These are phyloP conservation scores for Orbilia oligospora DNA, from an alignment of 2,329 filamentous ascomycete genomes.

Conservation along the genomic window DNA sequence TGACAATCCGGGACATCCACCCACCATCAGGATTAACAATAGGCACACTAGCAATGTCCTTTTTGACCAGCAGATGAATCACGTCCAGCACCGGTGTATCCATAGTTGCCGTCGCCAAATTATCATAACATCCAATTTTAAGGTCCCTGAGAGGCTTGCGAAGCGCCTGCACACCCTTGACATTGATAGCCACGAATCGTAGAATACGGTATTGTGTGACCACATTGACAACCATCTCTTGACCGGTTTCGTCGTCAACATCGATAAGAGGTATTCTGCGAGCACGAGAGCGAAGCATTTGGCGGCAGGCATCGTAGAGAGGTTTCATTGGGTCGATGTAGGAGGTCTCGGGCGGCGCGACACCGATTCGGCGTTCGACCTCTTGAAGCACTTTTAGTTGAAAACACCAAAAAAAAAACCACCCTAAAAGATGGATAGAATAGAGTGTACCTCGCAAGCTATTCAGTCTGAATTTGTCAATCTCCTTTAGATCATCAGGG, in stretches of 20 bases:
- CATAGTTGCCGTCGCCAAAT: slow-evolving; percentile 88
- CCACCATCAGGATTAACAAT: slow-evolving; percentile 83
- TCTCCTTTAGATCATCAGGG: slow-evolving; percentile 86
- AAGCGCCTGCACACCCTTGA: slow-evolving; percentile 86
- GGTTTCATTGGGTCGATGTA: slow-evolving; percentile 93
- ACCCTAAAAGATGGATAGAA: slow-evolving; percentile 1
- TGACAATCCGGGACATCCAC: slow-evolving; percentile 65
- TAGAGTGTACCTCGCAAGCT: slow-evolving; percentile 81
- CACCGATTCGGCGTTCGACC: slow-evolving; percentile 93
- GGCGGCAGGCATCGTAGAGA: slow-evolving; percentile 93
- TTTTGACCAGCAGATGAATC: slow-evolving; percentile 90
- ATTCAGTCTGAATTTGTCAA: slow-evolving; percentile 93
- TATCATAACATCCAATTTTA: slow-evolving; percentile 84
- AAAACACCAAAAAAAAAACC: slow-evolving; percentile 10
- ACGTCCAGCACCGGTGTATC: slow-evolving; percentile 92
- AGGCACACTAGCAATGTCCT: slow-evolving; percentile 94
- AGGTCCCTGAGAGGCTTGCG: slow-evolving; percentile 89
- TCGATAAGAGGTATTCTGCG: slow-evolving; percentile 94
- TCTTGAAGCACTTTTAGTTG: slow-evolving; percentile 71
- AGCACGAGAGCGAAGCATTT: slow-evolving; percentile 93
- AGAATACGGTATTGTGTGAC: slow-evolving; percentile 98
- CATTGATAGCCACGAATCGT: slow-evolving; percentile 98
- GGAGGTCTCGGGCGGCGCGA: slow-evolving; percentile 90
- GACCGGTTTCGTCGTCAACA: slow-evolving; percentile 90
- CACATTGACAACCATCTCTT: slow-evolving; percentile 94